Percentiles rank a stretch among this genome's conserved stretches.
Evolutionary conservation across 1,139 yeast genomes (phyloP).

Genomic region (Komagataea norvegica): DNA sequence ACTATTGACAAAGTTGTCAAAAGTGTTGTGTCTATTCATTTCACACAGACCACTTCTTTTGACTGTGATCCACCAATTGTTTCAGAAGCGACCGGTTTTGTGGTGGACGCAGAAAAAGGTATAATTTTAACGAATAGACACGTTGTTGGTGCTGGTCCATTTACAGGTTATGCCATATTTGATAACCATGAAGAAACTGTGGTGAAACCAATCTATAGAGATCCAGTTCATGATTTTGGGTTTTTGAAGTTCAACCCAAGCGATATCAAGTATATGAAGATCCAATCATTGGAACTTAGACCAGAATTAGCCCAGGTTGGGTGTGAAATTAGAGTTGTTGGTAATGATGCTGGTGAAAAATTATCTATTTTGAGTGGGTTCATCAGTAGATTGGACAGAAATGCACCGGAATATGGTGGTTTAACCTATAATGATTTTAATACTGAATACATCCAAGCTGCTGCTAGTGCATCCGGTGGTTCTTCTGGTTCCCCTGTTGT

Average conservation of each 20-base stretch:
- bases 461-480: conserved; percentile 94
- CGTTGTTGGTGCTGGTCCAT: conserved; percentile 94
- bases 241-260: conserved; percentile 71
- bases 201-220: conserved; percentile 77
- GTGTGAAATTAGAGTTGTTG: conserved; percentile 87
- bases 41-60: conserved; percentile 79
- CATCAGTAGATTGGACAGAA: conserved; percentile 85
- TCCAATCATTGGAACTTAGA: conserved; percentile 59
- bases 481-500: conserved; percentile 96
- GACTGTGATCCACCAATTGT: conserved; percentile 82
- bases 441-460: conserved; percentile 94
- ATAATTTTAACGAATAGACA: conserved; percentile 87
- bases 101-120: conserved; percentile 81
- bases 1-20: conserved; percentile 81
- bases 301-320: conserved; percentile 89
- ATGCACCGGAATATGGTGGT: conserved; percentile 91
- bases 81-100: conserved; percentile 92
- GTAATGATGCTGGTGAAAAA: conserved; percentile 96
- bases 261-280: conserved; percentile 66
- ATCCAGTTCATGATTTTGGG: conserved; percentile 85
- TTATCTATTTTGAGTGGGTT: conserved; percentile 84
- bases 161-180: conserved; percentile 84
- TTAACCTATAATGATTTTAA: conserved; percentile 91
- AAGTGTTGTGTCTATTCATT: conserved; percentile 85
- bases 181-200: conserved; percentile 94